Base-by-base conservation (phyloP, 2,329 filamentous ascomycete species). In the Epichloe amarillans region DNA sequence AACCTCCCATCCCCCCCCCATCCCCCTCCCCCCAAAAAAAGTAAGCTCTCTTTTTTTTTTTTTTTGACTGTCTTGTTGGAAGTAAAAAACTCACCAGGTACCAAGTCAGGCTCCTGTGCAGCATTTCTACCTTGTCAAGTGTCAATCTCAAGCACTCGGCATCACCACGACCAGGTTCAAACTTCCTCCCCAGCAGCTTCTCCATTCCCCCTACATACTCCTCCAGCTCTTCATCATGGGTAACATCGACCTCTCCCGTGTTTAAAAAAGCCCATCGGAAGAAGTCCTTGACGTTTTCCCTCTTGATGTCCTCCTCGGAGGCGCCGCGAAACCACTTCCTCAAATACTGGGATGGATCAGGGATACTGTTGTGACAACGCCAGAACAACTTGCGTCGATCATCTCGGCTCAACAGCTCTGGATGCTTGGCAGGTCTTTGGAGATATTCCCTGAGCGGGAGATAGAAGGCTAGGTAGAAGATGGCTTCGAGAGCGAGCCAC, bases 251-350 rank as follows among this genome's bases (percentile, higher is more conserved):
- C 4, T 72, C 65, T 10, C 66, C 69, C 10, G 68, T 66, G 54
- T 75, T 76, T 46, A 77, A 70, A 49, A 49, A 83, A 76, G 75
- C 77, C 80, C 79, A 84, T n/a, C 72, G 64, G 19, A 79, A 68
- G 59, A 80, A 82, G 50, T 80, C 75, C 61, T 76, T 77, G 47
- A 83, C 57, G 59, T 83, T 81, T 35, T 82, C 77, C 77, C 72
- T 66, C 50, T 72, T 72, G 44, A 84, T 76, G 30, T 80, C 76
- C 30, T 68, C 63, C 3, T 66, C 46, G 15, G 71, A 65, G 7
- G 77, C 76, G 30, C 73, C 73, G 23, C 75, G 63, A 58, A 83
- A 82, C 80, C 80, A 84, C 55, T 70, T 73, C 47, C 61, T 65
- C 30, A 83, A 53, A 55, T 78, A 83, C 37, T 61, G 66, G 38